Evolutionary conservation across 106 monocot genomes (phyloP), one percentile per base, ranked within the genome.

Genomic region (Dendrobium officinale): DNA sequence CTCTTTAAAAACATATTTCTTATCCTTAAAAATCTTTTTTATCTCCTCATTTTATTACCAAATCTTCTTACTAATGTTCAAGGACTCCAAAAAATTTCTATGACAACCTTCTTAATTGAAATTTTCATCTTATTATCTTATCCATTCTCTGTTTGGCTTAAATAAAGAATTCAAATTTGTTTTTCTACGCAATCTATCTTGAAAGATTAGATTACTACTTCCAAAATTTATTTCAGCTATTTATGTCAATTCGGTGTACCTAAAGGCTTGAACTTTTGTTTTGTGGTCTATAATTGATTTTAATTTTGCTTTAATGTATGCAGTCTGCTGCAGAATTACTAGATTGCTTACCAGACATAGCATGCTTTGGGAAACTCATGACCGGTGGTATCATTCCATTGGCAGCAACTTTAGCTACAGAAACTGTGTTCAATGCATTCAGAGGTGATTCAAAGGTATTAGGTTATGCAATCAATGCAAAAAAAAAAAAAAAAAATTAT

Each of bases 301-400:
- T 70, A 77, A 4, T 6, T 11, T 73, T 55, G 40, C 55, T 49
- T 77, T 44, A 20, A 72, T 26, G 81, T 85, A 77, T 80, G 55
- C 86, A 95, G 95, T 93, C 99, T 85, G 99, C 99, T 55, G 86
- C 99, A 74, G 90, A 95, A 80, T 85, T 95, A 33, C 86, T 99
- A 54, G 99, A 90, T 59, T 95, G 95, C 82, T 77, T 79, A 42
- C 99, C 99, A 49, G 99, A 99, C 72, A 79, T 99, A 18, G 89
- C 95, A 59, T 99, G 99, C 78, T 99, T 87, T 85, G 99, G 79
- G 15, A 99, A 99, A 83, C 83, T 99, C 59, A 83, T 95, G 91
- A 99, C 84, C 79, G 99, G 99, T 84, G 99, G 99, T 56, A 67
- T 99, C 61, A 78, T 99, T 81, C 99, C 99, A 42, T 85, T 99